Base-by-base conservation (phyloP, 495 filamentous ascomycete genomes). In the Penicillium ochrochloron region DNA sequence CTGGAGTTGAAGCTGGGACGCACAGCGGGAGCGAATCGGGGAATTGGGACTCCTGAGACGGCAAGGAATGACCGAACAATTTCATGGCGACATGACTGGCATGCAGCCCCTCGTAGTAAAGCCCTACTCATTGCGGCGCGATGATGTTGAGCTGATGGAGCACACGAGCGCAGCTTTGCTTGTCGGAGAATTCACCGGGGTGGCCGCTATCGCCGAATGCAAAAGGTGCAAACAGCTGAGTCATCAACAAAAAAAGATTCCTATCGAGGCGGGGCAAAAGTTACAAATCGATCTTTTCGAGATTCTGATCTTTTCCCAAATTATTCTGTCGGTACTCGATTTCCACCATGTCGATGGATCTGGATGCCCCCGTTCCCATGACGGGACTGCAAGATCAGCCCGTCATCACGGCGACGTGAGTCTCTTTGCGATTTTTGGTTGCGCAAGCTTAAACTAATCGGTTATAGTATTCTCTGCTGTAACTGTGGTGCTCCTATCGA, bases 401-500 rank as follows among this genome's bases (percentile, higher is more conserved):
- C 29, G 78, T 76, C 61, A 75, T 76, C 60, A 74, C 74, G 68
- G 87, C 88, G 66, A 92, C 88, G 88, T 90, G 76, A 78, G 80
- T 82, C 3, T 59, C 51, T 60, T 55, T 46, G 61, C 57, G 34
- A 59, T 74, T 74, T 39, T 60, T 50, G 62, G 37, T 37, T 61
- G 62, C 29, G 54, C 35, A n/a, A 57, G 23, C 55, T 21, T 63
- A 57, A 34, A 62, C 64, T 73, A 63, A 72, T 50, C 53, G 44
- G 59, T 63, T 42, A 44, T 54, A 96, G 90, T 10, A 96, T 97
- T 70, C 90, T 97, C 31, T 97, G 94, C 77, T 96, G 90, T 80
- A 94, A 97, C 82, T 97, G 94, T 76, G 94, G 93, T 65, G 89
- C 89, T 61, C 88, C 92, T n/a, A 96, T 97, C 62, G 92, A 95